Evolutionary conservation across 768 basidiomycete genomes (phyloP).

Genomic region (Candolleomyces efflorescens): DNA sequence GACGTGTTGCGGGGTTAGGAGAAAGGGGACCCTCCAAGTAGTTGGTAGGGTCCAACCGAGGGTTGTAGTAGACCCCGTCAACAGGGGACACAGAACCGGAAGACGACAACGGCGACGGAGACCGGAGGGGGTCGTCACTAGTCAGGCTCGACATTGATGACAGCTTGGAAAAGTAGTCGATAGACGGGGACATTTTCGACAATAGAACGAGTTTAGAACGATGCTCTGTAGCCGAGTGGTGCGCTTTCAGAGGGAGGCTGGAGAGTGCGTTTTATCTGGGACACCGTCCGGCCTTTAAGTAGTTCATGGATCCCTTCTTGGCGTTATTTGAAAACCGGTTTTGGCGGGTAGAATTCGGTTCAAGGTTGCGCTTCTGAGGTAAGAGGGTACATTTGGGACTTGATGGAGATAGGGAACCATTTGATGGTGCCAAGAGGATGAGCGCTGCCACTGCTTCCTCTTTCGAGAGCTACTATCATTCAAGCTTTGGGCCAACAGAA

Average conservation of each 20-base stretch:
- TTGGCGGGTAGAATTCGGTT: conserved; percentile 6
- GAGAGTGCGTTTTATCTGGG: neutral
- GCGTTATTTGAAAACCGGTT: neutral
- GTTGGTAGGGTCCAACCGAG: conserved; percentile 66
- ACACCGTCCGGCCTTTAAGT: conserved; percentile 6
- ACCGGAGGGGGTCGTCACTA: neutral
- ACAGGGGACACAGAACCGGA: neutral
- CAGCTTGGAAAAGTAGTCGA: conserved; percentile 3
- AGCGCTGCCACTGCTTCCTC: neutral
- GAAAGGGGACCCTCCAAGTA: conserved; percentile 69
- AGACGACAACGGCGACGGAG: neutral
- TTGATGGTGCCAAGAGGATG: conserved; percentile 8
- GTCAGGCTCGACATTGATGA: neutral
- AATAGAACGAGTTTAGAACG: neutral
- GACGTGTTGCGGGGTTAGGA: conserved; percentile 61
- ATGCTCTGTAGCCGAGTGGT: too few species aligned
- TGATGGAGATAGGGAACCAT: conserved; percentile 1
- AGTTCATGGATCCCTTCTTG: neutral
- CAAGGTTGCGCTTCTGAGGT: conserved; percentile 6
- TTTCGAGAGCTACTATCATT: neutral
- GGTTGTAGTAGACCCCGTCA: conserved; percentile 47
- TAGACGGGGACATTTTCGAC: conserved; percentile 5
- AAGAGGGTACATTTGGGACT: neutral
- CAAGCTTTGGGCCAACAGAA: neutral
- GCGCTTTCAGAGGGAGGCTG: neutral